Base-by-base conservation (phyloP, 1,284 basidiomycete genomes). In the Uromyces viciae-fabae region DNA sequence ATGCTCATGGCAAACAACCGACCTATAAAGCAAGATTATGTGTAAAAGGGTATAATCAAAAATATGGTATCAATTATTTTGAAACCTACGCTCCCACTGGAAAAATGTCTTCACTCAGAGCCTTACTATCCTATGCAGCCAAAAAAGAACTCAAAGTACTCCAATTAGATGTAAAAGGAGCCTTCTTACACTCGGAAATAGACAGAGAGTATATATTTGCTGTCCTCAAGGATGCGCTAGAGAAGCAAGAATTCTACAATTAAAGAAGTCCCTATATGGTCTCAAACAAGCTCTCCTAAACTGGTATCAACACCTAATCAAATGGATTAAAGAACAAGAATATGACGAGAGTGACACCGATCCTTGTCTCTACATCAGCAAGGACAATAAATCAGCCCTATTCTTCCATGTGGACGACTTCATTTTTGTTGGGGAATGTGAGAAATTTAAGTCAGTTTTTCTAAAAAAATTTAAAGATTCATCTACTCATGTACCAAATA, bases 31-130 rank as follows among this genome's bases (percentile, higher is more conserved):
- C 87, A 0, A 77, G 85, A 0, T 84, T 88, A 0, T 86, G 88
- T 0, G 88, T 87, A 0, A 84, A 86, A 60, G 88, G 88, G 0
- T 89, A 87, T 83, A 83, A 83, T 0, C 89, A 90, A 82, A 81
- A 84, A 0, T 83, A 84, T 2, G 86, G 88, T 0, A 64, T 88
- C 0, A 87, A 89, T 81, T 89, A 87, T 82, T 85, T 86, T 31
- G 84, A 88, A 46, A 88, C n/a, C n/a, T n/a, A 85, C 75, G 83
- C 87, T 0, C 88, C 88, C 0, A 85, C 88, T 0, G 86, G 86
- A 3, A 84, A 85, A 17, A 84, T 87, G 1, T 76, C 85, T 0
- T 86, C 87, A 0, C 84, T 88, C n/a, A 82, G 86, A 0, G 80
- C 85, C 1, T 73, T 88, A 1, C 83, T 88, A 0, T 84, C 87